Conservation (phyloP, 73 alveolate species). For the Paramecium caudatum region DNA sequence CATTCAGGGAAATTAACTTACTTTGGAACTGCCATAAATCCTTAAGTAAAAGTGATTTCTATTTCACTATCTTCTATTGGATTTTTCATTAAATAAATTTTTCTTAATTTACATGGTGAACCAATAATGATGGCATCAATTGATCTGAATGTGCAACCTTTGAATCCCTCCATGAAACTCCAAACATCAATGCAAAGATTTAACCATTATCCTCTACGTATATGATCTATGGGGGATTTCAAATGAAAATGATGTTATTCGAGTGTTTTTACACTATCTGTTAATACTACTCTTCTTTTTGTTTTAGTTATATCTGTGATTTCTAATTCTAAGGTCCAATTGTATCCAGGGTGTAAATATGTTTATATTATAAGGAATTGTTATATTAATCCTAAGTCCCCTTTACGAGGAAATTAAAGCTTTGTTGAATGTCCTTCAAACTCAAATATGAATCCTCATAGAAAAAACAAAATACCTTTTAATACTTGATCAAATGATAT, state of each 20-base stretch:
- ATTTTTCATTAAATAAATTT: slow-evolving; percentile 69
- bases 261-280: slow-evolving; percentile 50
- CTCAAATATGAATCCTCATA: slow-evolving; percentile 39
- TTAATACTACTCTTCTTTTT: slow-evolving; percentile 70
- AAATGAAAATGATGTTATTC: slow-evolving; percentile 71
- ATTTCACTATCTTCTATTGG: slow-evolving; percentile 67
- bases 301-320: slow-evolving; percentile 67
- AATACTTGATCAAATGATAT: slow-evolving; percentile 67
- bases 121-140: slow-evolving; percentile 72
- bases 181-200: slow-evolving; percentile 72
- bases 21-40: slow-evolving; percentile 65
- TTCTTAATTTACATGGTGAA: slow-evolving; percentile 72
- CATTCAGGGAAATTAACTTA: slow-evolving; percentile 69
- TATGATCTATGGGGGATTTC: slow-evolving; percentile 74
- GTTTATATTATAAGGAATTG: slow-evolving; percentile 54
- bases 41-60: neutral
- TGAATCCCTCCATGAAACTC: slow-evolving; percentile 77
- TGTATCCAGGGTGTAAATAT: slow-evolving; percentile 43
- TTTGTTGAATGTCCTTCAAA: slow-evolving; percentile 71
- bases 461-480: slow-evolving; percentile 21
- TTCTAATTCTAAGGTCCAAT: slow-evolving; percentile 72
- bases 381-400: slow-evolving; percentile 68
- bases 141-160: slow-evolving; percentile 72
- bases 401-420: slow-evolving; percentile 64
- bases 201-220: slow-evolving; percentile 72